Conservation (phyloP, 2,329 filamentous ascomycete genomes). For the Neonectria sp. region DNA sequence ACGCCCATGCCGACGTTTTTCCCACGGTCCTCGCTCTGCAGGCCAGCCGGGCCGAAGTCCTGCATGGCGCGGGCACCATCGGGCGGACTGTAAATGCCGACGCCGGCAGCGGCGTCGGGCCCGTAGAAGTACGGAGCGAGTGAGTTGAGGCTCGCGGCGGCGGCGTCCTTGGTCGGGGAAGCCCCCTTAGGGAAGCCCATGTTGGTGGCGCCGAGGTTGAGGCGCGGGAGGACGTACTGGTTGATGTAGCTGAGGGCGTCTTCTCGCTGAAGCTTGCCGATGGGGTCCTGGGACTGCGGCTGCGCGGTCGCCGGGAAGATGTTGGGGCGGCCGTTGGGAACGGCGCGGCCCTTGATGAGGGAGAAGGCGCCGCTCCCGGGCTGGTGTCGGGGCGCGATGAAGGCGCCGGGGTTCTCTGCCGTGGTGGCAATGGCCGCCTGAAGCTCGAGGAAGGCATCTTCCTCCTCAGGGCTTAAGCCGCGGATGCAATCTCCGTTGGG, state of each 20-base stretch:
- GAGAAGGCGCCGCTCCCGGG: slow-evolving; percentile 70
- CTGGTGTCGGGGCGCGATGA: slow-evolving; percentile 69
- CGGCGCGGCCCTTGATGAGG: slow-evolving; percentile 75
- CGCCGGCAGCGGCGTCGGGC: slow-evolving; percentile 60
- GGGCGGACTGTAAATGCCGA: slow-evolving; percentile 59
- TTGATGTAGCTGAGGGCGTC: slow-evolving; percentile 79
- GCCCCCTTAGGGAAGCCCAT: slow-evolving; percentile 58
- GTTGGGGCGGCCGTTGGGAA: slow-evolving; percentile 74
- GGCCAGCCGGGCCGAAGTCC: slow-evolving; percentile 51
- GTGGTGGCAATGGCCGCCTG: slow-evolving; percentile 71
- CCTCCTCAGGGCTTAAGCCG: slow-evolving; percentile 77
- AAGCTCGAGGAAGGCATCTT: slow-evolving; percentile 78
- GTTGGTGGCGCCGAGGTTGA: slow-evolving; percentile 68
- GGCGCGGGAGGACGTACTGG: slow-evolving; percentile 75
- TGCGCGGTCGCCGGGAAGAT: slow-evolving; percentile 70
- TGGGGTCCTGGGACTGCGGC: slow-evolving; percentile 68
- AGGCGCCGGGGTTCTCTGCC: slow-evolving; percentile 68
- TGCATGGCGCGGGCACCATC: slow-evolving; percentile 54
- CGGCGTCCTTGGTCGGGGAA: slow-evolving; percentile 59
- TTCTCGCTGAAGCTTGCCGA: slow-evolving; percentile 76
- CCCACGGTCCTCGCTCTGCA: slow-evolving; percentile 49
- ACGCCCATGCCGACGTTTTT: slow-evolving; percentile 51
- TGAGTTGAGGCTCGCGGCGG: slow-evolving; percentile 67
- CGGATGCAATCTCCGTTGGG: slow-evolving; percentile 84
- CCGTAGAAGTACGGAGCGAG: slow-evolving; percentile 71